Evolutionary conservation across 345 rosid genomes (phyloP).

Genomic region (Fremontodendron californicum): DNA sequence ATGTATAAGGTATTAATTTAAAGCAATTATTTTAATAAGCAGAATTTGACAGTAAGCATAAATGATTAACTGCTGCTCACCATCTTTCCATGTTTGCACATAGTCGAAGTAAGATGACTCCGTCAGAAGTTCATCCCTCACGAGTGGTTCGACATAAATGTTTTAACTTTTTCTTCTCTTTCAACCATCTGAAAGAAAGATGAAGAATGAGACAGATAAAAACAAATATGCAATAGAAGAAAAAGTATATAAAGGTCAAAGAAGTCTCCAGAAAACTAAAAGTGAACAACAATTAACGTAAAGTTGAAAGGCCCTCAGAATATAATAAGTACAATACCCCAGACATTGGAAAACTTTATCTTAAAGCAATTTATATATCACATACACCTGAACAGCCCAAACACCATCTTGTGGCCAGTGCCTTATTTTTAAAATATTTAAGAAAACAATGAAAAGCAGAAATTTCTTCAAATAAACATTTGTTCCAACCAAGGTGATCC

Average conservation of each 20-base stretch:
- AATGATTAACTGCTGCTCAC: conserved; percentile 38
- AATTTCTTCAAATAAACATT: not conserved
- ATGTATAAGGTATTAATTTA: not conserved
- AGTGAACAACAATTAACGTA: not conserved
- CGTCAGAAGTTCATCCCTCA: conserved; percentile 63
- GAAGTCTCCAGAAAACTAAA: not conserved
- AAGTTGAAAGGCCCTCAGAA: not conserved
- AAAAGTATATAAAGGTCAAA: not conserved
- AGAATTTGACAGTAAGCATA: not conserved
- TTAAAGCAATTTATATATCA: not conserved
- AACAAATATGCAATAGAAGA: not conserved
- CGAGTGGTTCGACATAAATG: conserved; percentile 86
- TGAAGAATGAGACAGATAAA: conserved; percentile 10
- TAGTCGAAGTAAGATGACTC: conserved; percentile 78
- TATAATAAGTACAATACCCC: not conserved
- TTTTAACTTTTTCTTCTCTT: conserved; percentile 60
- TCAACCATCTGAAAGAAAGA: conserved; percentile 72
- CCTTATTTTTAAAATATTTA: not conserved
- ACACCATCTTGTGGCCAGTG: not conserved
- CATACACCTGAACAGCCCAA: not conserved
- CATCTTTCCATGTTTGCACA: conserved; percentile 90
- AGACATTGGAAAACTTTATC: not conserved
- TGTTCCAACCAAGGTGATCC: not conserved
- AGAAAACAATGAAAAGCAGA: not conserved
- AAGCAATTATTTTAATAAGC: not conserved